A percentile compares a stretch with the other conserved stretches of the same genome.
phyloP scores from a whole-genome alignment of 768 basidiomycete species.

The Tubosaeta sp. region DNA sequence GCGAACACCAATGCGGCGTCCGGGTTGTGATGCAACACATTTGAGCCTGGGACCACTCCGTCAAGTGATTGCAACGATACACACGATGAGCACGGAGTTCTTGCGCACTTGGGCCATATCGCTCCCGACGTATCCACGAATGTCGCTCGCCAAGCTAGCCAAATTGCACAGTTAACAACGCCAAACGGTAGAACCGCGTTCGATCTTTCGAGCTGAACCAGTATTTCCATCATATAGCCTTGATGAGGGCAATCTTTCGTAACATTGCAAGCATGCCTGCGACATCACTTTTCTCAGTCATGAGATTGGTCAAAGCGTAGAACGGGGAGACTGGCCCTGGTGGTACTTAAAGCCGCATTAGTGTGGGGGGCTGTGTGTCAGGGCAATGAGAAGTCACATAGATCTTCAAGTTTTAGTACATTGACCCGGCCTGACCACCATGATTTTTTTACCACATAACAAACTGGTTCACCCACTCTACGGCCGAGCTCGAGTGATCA shows the following conservation, averaged over 20 bases:
- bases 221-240: conserved; percentile 43
- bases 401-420: background rate
- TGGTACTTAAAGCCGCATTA: conserved; percentile 1
- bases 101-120: conserved; percentile 5
- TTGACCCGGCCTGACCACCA: too few relatives aligned
- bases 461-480: too few relatives aligned
- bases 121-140: conserved; percentile 20
- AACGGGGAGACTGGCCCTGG: conserved; percentile 3
- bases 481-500: too few relatives aligned
- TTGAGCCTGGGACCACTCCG: conserved; percentile 4
- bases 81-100: conserved; percentile 19
- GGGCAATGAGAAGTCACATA: too few relatives aligned
- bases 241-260: conserved; percentile 5
- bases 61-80: conserved; percentile 3
- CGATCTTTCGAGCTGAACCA: conserved; percentile 43
- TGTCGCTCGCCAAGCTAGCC: conserved; percentile 39
- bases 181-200: conserved; percentile 39
- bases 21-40: conserved; percentile 16
- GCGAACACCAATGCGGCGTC: conserved; percentile 18
- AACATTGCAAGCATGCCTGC: conserved; percentile 5
- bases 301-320: background rate
- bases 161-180: conserved; percentile 46
- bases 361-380: background rate
- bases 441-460: too few relatives aligned
- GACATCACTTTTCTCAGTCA: background rate